phyloP scores from a whole-genome alignment of 73 alveolate species.

The Durusdinium trenchii region DNA sequence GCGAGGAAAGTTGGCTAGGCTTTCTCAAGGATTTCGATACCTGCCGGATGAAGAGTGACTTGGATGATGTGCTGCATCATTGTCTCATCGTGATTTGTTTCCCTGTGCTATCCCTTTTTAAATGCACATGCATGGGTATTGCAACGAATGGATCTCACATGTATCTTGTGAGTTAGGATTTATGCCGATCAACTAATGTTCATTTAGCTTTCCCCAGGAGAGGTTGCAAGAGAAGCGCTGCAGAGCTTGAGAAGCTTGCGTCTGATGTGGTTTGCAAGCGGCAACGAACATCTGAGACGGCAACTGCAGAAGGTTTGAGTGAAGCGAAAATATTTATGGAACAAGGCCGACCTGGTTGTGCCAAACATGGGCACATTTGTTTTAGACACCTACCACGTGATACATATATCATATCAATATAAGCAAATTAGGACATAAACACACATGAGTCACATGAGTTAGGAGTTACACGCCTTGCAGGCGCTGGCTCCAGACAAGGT shows the following conservation, averaged over 20 bases:
- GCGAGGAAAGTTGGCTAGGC: not conserved
- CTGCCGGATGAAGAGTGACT: not conserved
- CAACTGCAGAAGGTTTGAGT: not conserved
- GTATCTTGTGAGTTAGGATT: no score
- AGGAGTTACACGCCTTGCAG: not conserved
- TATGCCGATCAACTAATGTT: not conserved
- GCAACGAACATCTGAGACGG: not conserved
- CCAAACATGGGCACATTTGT: no score
- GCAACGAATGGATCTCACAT: no score
- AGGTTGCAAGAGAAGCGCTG: no score
- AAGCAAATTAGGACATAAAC: not conserved
- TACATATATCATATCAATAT: no score
- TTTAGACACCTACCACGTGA: no score
- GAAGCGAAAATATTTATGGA: not conserved
- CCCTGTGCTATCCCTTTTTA: not conserved
- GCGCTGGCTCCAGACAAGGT: not conserved
- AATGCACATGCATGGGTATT: not conserved
- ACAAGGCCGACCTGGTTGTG: not conserved
- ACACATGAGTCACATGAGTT: not conserved
- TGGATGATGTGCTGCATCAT: not conserved
- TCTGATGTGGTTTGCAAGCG: not conserved
- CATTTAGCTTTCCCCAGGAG: not conserved
- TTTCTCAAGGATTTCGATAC: not conserved
- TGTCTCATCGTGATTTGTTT: not conserved
- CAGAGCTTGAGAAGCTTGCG: not conserved